phyloP scores from a whole-genome alignment of 1,284 basidiomycete genomes.

The Cryptococcus sp. region DNA sequence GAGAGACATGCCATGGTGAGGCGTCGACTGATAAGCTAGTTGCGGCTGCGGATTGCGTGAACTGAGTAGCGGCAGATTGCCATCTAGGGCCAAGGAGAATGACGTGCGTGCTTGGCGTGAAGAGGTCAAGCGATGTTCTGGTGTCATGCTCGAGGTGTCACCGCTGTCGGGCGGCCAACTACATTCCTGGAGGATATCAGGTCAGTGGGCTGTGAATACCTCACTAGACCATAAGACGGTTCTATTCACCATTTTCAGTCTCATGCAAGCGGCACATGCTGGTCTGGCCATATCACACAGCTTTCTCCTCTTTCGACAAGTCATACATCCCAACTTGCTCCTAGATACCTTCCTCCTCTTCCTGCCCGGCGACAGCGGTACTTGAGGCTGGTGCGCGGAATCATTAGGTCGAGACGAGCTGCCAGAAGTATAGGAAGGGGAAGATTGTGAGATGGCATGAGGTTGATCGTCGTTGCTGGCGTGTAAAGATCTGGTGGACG shows the following conservation, averaged over 20 bases:
- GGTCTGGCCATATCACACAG: slow-evolving; percentile 35
- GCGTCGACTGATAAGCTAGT: neutral
- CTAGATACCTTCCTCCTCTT: slow-evolving; percentile 34
- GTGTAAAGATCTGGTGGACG: no score
- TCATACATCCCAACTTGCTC: slow-evolving; percentile 27
- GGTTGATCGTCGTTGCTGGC: no score
- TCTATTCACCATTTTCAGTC: slow-evolving; percentile 29
- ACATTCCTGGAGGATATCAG: slow-evolving; percentile 20
- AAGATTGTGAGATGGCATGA: neutral
- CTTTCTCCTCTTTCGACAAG: slow-evolving; percentile 34
- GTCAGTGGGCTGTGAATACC: neutral
- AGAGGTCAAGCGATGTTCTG: slow-evolving; percentile 1
- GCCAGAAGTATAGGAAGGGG: neutral
- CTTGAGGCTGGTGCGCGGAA: neutral
- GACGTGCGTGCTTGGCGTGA: neutral
- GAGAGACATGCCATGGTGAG: neutral
- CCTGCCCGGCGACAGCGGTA: slow-evolving; percentile 14
- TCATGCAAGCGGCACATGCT: slow-evolving; percentile 25
- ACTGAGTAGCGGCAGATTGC: no score
- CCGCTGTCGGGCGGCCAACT: slow-evolving; percentile 26
- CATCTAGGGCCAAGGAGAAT: neutral
- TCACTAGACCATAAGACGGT: neutral
- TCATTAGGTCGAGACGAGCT: neutral
- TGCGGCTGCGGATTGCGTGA: no score
- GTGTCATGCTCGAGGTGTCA: neutral